Conservation (phyloP, 768 basidiomycete species). For the Fomitopsis serialis region DNA sequence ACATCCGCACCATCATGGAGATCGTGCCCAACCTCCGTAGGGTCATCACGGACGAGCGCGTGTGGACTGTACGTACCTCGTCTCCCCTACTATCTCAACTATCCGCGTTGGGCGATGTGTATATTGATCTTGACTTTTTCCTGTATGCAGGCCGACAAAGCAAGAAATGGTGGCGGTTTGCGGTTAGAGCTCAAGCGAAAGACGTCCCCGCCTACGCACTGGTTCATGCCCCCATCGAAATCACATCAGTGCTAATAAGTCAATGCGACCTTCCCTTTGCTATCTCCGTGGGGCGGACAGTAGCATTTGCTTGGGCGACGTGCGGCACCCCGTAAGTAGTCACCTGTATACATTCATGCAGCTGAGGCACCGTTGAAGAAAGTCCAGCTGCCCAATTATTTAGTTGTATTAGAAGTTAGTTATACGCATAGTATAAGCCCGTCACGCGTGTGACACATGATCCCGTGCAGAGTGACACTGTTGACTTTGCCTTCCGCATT, state of each 20-base stretch:
- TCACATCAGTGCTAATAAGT: background rate
- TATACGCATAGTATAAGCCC: no score
- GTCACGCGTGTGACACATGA: no score
- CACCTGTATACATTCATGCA: no score
- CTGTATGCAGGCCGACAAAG: background rate
- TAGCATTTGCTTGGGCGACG: no score
- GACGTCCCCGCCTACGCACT: constrained; percentile 7
- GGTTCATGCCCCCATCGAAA: constrained; percentile 13
- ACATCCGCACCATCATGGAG: constrained; percentile 37
- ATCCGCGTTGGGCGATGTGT: background rate
- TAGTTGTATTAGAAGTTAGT: no score
- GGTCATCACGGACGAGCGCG: constrained; percentile 42
- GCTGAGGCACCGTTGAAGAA: no score
- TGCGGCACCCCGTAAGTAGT: no score
- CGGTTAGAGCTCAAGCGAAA: constrained; percentile 6
- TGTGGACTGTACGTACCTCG: constrained; percentile 45
- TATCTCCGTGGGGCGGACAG: no score
- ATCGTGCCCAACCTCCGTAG: constrained; percentile 35
- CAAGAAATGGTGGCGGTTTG: background rate
- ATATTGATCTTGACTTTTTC: background rate
- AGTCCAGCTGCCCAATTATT: no score
- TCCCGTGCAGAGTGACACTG: no score
- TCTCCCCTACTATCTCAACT: background rate
- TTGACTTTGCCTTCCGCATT: no score
- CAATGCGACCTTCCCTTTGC: no score